Evolutionary conservation across 345 rosid species (phyloP).

Genomic region (Limnanthes douglasii): DNA sequence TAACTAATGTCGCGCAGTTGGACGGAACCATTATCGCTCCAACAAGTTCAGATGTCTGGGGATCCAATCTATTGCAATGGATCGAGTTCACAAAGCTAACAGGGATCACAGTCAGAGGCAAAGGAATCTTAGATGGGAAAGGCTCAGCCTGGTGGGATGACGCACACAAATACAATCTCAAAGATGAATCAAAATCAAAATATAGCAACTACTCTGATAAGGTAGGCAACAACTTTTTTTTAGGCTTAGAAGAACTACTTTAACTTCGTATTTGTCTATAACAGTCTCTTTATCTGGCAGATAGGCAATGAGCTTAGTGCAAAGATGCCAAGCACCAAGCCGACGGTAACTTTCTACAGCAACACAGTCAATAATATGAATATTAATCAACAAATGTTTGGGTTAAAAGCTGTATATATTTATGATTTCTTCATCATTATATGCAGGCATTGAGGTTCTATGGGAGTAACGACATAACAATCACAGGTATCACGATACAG

Average conservation of each 20-base stretch:
- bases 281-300: conserved; percentile 14
- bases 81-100: conserved; percentile 49
- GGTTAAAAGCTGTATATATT: neutral
- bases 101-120: conserved; percentile 47
- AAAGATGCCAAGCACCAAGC: conserved; percentile 56
- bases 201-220: conserved; percentile 8
- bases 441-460: conserved; percentile 74
- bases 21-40: conserved; percentile 82
- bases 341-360: conserved; percentile 34
- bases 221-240: conserved; percentile 10
- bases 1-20: conserved; percentile 27
- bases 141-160: conserved; percentile 81
- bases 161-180: conserved; percentile 16
- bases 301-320: conserved; percentile 12
- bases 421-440: conserved; percentile 1
- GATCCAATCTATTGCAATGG: conserved; percentile 58
- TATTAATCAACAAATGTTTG: neutral
- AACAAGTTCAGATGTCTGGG: conserved; percentile 47
- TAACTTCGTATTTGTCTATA: conserved; percentile 1
- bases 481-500: conserved; percentile 66
- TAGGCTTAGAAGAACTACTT: conserved; percentile 6
- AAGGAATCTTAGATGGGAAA: conserved; percentile 71
- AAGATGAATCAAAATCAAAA: conserved; percentile 14
- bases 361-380: neutral
- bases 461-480: conserved; percentile 55